Percentiles rank a stretch among this genome's conserved stretches.
Evolutionary conservation across 1,139 yeast species (phyloP).

Genomic region (Diutina sp.): DNA sequence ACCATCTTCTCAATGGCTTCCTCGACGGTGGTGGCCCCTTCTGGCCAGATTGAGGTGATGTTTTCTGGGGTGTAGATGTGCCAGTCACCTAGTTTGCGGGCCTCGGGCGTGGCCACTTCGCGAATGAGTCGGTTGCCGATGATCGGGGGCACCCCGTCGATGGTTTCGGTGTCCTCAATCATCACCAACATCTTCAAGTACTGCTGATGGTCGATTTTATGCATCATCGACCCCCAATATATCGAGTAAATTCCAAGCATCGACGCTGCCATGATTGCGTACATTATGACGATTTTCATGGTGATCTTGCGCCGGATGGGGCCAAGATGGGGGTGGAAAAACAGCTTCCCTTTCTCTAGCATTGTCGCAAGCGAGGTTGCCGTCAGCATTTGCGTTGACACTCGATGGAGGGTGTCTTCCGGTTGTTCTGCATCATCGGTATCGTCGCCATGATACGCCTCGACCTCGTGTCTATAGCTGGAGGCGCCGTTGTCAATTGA

Average conservation of each 20-base stretch:
- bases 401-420: background rate
- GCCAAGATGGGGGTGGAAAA: background rate
- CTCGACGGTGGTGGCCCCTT: conserved; percentile 19
- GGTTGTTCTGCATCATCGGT: background rate
- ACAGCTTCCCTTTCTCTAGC: background rate
- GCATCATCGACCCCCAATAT: conserved; percentile 49
- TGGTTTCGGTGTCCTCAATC: conserved; percentile 23
- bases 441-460: background rate
- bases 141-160: conserved; percentile 11
- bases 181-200: conserved; percentile 35
- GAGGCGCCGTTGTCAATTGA: background rate
- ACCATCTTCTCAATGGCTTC: conserved; percentile 24
- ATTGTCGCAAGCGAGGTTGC: background rate
- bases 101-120: conserved; percentile 10
- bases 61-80: conserved; percentile 13
- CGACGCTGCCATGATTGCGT: conserved; percentile 4
- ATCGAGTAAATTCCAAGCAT: conserved; percentile 12
- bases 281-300: conserved; percentile 3
- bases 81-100: conserved; percentile 27
- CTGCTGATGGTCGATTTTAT: conserved; percentile 20
- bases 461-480: background rate
- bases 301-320: background rate
- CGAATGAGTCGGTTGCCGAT: conserved; percentile 20
- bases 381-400: background rate
- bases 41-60: conserved; percentile 8